phyloP scores from a whole-genome alignment of 345 rosid genomes.

The Eucalyptus sp. region DNA sequence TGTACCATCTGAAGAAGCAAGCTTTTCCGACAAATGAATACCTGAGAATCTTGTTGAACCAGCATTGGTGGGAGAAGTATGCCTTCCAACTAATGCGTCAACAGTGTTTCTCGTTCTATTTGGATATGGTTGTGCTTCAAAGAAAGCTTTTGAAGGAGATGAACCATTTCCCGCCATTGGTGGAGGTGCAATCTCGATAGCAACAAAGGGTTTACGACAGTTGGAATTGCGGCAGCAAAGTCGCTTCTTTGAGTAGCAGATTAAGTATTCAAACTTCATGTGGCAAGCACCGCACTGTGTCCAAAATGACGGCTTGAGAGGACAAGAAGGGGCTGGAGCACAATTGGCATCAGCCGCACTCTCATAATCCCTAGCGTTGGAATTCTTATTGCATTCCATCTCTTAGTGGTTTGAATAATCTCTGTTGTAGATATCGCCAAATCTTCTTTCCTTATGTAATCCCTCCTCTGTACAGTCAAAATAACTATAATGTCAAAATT shows the following conservation, averaged over 20 bases:
- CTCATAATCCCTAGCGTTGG: neutral
- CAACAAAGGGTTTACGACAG: slow-evolving; percentile 7
- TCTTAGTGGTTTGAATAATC: neutral
- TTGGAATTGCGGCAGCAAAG: slow-evolving; percentile 4
- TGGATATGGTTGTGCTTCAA: neutral
- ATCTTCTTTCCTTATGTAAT: neutral
- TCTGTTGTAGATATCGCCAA: neutral
- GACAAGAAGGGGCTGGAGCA: neutral
- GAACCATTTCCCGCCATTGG: neutral
- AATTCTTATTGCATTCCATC: neutral
- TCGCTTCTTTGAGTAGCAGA: slow-evolving; percentile 1
- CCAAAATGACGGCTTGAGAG: slow-evolving; percentile 21
- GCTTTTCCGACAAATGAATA: neutral
- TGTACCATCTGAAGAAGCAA: neutral
- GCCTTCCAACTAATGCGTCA: neutral
- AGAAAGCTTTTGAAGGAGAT: neutral
- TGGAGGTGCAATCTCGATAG: slow-evolving; percentile 5
- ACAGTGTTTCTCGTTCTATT: neutral
- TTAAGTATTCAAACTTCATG: slow-evolving; percentile 18
- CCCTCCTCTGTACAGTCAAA: neutral
- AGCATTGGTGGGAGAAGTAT: neutral
- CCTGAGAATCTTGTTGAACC: neutral
- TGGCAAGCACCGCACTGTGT: slow-evolving; percentile 25
- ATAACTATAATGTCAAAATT: neutral
- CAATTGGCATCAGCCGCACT: neutral